phyloP scores from a whole-genome alignment of 2,329 filamentous ascomycete species.

The Cadophora malorum region DNA sequence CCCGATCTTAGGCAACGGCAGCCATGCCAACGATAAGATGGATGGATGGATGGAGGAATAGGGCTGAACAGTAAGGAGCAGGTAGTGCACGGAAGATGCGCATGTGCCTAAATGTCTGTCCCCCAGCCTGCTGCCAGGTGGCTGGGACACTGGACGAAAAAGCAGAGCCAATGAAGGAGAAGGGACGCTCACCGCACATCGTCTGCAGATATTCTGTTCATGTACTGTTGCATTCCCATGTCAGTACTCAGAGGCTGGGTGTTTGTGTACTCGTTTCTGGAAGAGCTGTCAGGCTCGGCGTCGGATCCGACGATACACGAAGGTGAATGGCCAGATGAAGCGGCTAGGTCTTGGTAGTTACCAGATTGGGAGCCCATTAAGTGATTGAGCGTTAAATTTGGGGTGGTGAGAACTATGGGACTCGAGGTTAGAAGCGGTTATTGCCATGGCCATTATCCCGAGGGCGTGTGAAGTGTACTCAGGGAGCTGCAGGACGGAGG shows the following conservation, averaged over 20 bases:
- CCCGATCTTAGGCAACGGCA: conserved; percentile 33
- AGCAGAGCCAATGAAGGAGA: conserved; percentile 37
- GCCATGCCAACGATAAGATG: conserved; percentile 29
- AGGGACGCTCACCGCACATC: conserved; percentile 44
- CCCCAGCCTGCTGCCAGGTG: conserved; percentile 28
- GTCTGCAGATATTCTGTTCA: conserved; percentile 44
- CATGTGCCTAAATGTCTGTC: conserved; percentile 39
- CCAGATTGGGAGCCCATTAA: conserved; percentile 48
- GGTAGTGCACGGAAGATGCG: conserved; percentile 29
- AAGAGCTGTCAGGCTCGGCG: conserved; percentile 45
- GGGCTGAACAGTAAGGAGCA: conserved; percentile 25
- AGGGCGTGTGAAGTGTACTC: conserved; percentile 1
- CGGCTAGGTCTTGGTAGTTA: conserved; percentile 45
- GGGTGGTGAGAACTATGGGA: conserved; percentile 25
- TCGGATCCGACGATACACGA: conserved; percentile 45
- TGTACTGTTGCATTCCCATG: conserved; percentile 46
- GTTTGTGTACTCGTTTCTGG: conserved; percentile 42
- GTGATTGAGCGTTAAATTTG: conserved; percentile 37
- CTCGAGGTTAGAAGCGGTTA: conserved; percentile 24
- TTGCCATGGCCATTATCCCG: conserved; percentile 8
- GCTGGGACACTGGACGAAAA: conserved; percentile 37
- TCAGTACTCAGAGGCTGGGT: conserved; percentile 41
- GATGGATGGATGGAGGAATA: conserved; percentile 30
- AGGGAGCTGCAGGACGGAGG: background rate
- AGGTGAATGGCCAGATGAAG: conserved; percentile 43